phyloP scores from a whole-genome alignment of 768 basidiomycete genomes.

The Nidularia pulvinata region DNA sequence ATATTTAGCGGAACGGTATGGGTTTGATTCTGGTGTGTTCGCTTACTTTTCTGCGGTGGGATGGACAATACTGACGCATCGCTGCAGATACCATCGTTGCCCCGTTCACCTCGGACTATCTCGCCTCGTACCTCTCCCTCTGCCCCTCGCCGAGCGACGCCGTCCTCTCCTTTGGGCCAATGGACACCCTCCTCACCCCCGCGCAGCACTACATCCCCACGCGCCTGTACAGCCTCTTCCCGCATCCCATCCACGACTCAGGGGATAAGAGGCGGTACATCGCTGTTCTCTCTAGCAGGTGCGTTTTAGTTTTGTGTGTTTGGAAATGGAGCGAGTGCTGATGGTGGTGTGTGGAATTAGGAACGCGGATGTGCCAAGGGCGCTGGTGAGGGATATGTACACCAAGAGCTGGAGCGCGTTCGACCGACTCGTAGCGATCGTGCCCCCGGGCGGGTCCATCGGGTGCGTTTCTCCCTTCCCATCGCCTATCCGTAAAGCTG shows the following conservation, averaged over 20 bases:
- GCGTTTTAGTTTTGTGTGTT: conserved; percentile 6
- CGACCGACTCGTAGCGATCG: conserved; percentile 86
- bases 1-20: conserved; percentile 80
- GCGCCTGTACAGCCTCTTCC: conserved; percentile 71
- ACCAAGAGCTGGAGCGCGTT: conserved; percentile 94
- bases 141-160: conserved; percentile 73
- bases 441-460: conserved; percentile 89
- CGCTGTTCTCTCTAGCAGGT: conserved; percentile 72
- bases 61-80: background rate
- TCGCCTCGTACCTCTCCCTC: conserved; percentile 78
- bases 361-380: conserved; percentile 84
- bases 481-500: conserved; percentile 1
- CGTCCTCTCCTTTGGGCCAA: conserved; percentile 79
- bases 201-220: conserved; percentile 77
- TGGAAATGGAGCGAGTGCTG: background rate
- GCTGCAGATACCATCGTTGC: conserved; percentile 65
- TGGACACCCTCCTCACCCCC: conserved; percentile 76
- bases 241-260: conserved; percentile 81
- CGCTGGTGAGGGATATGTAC: conserved; percentile 87
- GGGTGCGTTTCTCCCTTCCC: conserved; percentile 49
- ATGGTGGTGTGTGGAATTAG: conserved; percentile 25
- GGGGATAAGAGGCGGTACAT: conserved; percentile 76
- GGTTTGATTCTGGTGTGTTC: conserved; percentile 69
- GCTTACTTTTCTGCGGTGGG: background rate
- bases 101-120: conserved; percentile 76